Evolutionary conservation across 352 stramenopile species (phyloP).

Genomic region (Saprolegnia diclina): DNA sequence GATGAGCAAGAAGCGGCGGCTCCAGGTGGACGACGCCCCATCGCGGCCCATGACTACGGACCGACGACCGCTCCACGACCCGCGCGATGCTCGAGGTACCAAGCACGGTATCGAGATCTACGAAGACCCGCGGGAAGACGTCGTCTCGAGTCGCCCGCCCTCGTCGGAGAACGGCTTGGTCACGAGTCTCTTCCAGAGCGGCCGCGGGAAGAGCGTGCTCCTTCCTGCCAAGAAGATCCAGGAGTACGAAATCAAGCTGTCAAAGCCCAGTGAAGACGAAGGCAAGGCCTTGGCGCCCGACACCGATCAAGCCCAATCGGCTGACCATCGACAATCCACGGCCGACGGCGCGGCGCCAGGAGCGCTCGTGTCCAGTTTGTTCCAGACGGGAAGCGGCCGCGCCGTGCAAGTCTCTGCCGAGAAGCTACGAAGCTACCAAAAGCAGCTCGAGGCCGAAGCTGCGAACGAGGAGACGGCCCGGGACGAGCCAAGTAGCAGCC

Average conservation of each 20-base stretch:
- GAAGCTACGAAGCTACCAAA: neutral
- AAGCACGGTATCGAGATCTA: neutral
- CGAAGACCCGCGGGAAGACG: neutral
- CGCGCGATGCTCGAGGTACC: neutral
- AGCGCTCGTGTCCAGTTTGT: neutral
- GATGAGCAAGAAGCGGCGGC: constrained; percentile 5
- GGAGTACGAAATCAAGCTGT: constrained; percentile 4
- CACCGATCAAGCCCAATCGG: no score
- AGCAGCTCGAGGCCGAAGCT: neutral
- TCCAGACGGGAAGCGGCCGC: constrained; percentile 12
- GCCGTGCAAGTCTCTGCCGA: neutral
- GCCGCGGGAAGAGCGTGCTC: neutral
- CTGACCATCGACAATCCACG: no score
- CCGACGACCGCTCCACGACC: neutral
- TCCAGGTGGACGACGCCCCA: neutral
- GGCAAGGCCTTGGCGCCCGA: neutral
- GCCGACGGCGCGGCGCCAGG: no score
- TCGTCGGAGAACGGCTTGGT: neutral
- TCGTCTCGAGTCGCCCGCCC: neutral
- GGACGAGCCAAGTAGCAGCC: neutral
- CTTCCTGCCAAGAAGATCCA: constrained; percentile 10
- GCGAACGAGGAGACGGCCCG: neutral
- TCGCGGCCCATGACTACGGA: neutral
- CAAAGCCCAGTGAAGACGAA: neutral
- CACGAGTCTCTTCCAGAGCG: constrained; percentile 20